Evolutionary conservation across 1,139 yeast genomes (phyloP), one percentile per base, ranked within the genome.

Genomic region (Blastobotrys ciferrii): DNA sequence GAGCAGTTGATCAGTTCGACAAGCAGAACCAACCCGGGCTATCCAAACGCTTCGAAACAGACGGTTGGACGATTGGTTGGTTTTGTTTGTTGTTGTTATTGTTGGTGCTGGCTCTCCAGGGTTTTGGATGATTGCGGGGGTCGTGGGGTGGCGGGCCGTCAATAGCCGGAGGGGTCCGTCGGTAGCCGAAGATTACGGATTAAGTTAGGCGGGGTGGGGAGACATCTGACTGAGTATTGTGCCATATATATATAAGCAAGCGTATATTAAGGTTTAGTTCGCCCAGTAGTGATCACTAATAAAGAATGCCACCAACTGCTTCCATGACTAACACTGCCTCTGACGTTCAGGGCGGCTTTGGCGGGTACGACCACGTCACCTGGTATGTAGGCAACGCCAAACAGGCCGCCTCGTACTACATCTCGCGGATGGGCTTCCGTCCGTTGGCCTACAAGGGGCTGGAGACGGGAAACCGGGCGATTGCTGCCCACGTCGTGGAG

Each of bases 311-410:
- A 17, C 40, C 40, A 17, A 36, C 40, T 5, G 19, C 11, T 9
- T 36, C 25, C 18, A 17, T 23, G 11, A 9, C 40, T 13, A 17
- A 19, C 28, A 6, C 28, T 4, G 28, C 40, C 7, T 12, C n/a
- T 5, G 33, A 43, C 31, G 23, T 39, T 19, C 44, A 37, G 30
- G 43, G 41, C 15, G 47, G 42, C 28, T 59, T 57, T 40, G 54
- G 52, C 19, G 67, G 66, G 1, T 78, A 75, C 54, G 77, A 76
- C 60, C 82, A 78, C 62, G 71, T 78, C 3, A 76, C 81, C 6
- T 81, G 82, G 74, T 78, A 76, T 51, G 82, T 77, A 11, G 77
- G 87, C 7, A 85, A 85, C 56, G 87, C 94, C 20, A 81, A 79
- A 54, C 80, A 80, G 54, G 72, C 80, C 49, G 82, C 94, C 0